Percentiles rank a stretch among this genome's conserved stretches.
Evolutionary conservation across 225 moss, liverwort and hornwort species (phyloP).

Genomic region (Thuidium tamariscinum): DNA sequence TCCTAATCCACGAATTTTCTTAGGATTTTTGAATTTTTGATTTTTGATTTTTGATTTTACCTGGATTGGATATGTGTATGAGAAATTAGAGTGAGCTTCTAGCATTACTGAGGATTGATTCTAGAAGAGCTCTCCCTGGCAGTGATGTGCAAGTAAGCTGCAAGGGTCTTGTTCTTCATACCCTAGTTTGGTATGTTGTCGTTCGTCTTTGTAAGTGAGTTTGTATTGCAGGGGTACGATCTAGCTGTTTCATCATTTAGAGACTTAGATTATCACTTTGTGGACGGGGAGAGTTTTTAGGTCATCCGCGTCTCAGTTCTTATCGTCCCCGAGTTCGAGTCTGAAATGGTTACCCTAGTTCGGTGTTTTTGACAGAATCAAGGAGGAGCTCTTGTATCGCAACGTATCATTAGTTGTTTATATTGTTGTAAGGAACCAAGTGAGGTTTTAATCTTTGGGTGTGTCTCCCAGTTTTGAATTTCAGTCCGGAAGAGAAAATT

Average conservation of each 20-base stretch:
- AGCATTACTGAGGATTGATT: background rate
- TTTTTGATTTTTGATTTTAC: background rate
- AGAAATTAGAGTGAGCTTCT: background rate
- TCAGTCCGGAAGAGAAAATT: background rate
- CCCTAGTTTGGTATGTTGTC: background rate
- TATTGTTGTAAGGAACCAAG: background rate
- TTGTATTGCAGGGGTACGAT: background rate
- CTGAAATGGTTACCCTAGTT: background rate
- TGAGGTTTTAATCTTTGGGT: background rate
- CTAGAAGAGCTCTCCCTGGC: background rate
- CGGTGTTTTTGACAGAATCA: background rate
- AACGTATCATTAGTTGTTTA: background rate
- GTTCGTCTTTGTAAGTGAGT: background rate
- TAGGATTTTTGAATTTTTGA: background rate
- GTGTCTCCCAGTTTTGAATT: background rate
- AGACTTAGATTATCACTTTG: background rate
- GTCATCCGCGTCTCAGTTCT: background rate
- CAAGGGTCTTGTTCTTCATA: background rate
- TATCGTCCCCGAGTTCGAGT: background rate
- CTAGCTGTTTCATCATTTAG: background rate
- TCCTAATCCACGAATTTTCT: background rate
- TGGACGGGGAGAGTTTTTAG: background rate
- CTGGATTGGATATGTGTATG: background rate
- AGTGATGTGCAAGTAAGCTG: background rate
- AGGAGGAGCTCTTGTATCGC: background rate